Evolutionary conservation across 352 stramenopile species (phyloP).

Genomic region (Pythium chondricola): DNA sequence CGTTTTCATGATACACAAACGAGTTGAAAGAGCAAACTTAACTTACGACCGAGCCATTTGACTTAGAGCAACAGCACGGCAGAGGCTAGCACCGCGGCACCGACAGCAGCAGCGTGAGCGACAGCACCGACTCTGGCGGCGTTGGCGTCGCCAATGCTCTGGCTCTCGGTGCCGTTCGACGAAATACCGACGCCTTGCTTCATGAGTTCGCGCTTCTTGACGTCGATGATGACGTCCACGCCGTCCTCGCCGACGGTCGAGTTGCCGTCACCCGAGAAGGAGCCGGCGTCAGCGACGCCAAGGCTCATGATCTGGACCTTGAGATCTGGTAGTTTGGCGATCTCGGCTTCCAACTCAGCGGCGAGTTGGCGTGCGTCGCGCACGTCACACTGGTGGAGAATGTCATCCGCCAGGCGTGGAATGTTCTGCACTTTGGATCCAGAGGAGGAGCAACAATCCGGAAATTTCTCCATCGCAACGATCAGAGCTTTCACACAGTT

Average conservation of each 20-base stretch:
- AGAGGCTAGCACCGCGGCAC: too few relatives aligned
- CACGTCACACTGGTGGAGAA: constrained; percentile 24
- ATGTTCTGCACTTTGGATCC: constrained; percentile 10
- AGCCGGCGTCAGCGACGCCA: background rate
- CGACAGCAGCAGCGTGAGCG: too few relatives aligned
- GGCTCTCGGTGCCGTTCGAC: background rate
- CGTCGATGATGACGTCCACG: constrained; percentile 36
- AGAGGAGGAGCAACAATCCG: constrained; percentile 16
- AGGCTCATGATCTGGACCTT: constrained; percentile 25
- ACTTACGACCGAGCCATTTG: too few relatives aligned
- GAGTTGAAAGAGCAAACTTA: too few relatives aligned
- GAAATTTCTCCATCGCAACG: constrained; percentile 20
- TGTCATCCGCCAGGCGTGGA: constrained; percentile 20
- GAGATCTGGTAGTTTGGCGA: constrained; percentile 24
- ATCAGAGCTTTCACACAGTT: constrained; percentile 21
- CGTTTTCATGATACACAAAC: background rate
- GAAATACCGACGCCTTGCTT: constrained; percentile 7
- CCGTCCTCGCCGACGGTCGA: background rate
- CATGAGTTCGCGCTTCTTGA: constrained; percentile 41
- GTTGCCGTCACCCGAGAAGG: background rate
- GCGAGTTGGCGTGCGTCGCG: constrained; percentile 16
- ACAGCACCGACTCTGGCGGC: background rate
- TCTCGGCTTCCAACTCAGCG: constrained; percentile 16
- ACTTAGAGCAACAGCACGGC: constrained; percentile 7
- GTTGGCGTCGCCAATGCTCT: constrained; percentile 1